Percentiles rank a stretch among this genome's conserved stretches.
phyloP scores from a whole-genome alignment of 83 land plant genomes.

The Picea mariana region DNA sequence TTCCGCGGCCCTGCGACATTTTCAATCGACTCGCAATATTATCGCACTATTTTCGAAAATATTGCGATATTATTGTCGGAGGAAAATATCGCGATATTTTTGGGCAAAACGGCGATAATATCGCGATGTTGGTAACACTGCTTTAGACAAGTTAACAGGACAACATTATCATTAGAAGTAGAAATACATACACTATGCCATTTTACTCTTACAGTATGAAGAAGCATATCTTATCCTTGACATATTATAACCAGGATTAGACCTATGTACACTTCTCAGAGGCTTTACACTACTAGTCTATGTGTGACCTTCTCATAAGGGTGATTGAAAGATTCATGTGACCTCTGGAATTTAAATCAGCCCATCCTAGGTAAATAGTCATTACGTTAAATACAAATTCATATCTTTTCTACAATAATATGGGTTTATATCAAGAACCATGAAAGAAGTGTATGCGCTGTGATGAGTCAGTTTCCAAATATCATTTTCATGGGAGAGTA shows the following conservation, averaged over 20 bases:
- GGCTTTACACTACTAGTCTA: background rate
- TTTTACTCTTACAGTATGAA: background rate
- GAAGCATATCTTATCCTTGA: background rate
- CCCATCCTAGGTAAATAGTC: conserved; percentile 2
- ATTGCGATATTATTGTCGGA: background rate
- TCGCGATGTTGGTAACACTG: too few relatives aligned
- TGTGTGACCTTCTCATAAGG: background rate
- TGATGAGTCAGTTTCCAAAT: background rate
- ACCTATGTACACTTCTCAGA: background rate
- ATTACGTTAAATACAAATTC: background rate
- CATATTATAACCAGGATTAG: background rate
- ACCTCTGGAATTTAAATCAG: background rate
- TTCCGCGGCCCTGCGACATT: too few relatives aligned
- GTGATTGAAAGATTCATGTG: background rate
- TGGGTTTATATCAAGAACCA: background rate
- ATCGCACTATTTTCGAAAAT: background rate
- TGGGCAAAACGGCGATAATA: too few relatives aligned
- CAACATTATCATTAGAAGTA: too few relatives aligned
- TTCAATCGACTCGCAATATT: too few relatives aligned
- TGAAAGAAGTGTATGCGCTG: background rate
- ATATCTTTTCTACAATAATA: background rate
- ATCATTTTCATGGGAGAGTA: background rate
- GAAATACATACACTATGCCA: background rate
- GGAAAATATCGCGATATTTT: too few relatives aligned
- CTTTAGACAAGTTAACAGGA: background rate